phyloP scores from a whole-genome alignment of 768 basidiomycete genomes.

The Botryobasidium botryosum region DNA sequence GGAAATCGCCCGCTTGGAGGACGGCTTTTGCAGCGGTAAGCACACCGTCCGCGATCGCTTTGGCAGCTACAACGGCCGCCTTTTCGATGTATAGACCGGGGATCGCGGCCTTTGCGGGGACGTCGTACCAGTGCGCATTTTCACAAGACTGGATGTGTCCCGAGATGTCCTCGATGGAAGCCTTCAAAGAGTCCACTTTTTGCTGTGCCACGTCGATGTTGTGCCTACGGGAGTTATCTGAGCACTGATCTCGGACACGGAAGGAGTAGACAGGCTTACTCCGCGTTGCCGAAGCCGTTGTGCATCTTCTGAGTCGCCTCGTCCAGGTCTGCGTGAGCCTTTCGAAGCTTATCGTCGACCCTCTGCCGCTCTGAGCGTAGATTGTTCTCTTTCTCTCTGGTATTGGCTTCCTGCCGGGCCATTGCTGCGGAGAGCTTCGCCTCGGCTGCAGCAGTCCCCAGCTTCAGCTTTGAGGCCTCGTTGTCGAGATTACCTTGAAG shows the following conservation, averaged over 20 bases:
- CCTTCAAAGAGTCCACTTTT: neutral
- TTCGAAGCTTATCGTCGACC: neutral
- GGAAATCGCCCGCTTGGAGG: neutral
- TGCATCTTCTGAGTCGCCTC: neutral
- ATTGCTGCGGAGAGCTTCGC: neutral
- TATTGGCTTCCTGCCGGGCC: neutral
- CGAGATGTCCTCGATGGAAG: neutral
- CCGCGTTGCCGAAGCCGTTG: neutral
- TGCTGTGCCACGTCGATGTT: neutral
- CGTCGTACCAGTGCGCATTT: neutral
- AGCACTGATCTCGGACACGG: neutral
- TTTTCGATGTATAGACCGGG: neutral
- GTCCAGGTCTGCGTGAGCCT: neutral
- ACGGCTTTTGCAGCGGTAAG: neutral
- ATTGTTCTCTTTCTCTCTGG: neutral
- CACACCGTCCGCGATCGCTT: neutral
- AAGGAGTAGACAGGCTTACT: neutral
- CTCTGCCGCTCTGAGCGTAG: neutral
- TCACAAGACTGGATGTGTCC: neutral
- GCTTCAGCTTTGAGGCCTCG: neutral
- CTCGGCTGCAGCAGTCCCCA: neutral
- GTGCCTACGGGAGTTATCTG: neutral
- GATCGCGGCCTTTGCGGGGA: neutral
- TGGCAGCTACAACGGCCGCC: neutral
- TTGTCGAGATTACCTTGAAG: neutral